phyloP scores from a whole-genome alignment of 495 filamentous ascomycete species.

The Mytilinidion resinicola region DNA sequence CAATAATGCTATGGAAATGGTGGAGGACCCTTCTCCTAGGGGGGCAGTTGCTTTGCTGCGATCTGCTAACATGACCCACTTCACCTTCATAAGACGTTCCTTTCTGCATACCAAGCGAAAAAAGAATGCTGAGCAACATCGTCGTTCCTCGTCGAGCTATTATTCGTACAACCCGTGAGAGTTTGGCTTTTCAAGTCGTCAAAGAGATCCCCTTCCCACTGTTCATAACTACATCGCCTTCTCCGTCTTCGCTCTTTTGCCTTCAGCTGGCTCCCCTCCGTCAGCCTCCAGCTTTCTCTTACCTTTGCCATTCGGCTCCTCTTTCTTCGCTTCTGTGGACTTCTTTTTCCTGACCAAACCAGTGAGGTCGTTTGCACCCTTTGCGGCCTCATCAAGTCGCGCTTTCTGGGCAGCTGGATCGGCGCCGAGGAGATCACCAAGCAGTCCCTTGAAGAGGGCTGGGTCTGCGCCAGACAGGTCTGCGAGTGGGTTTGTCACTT shows the following conservation, averaged over 20 bases:
- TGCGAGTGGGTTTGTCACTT: constrained; percentile 48
- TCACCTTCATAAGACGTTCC: too few species aligned
- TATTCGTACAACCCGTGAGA: too few species aligned
- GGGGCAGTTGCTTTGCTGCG: too few species aligned
- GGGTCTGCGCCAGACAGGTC: constrained; percentile 34
- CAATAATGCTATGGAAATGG: too few species aligned
- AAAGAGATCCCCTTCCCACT: too few species aligned
- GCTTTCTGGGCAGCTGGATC: constrained; percentile 55
- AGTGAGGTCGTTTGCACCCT: constrained; percentile 77
- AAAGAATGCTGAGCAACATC: too few species aligned
- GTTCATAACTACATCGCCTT: constrained; percentile 3
- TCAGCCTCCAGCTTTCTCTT: constrained; percentile 31
- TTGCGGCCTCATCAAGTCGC: constrained; percentile 68
- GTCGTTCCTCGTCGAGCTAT: too few species aligned
- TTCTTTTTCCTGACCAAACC: constrained; percentile 75
- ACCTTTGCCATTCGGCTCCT: constrained; percentile 19
- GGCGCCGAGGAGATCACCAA: constrained; percentile 68
- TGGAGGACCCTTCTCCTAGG: too few species aligned
- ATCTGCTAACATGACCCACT: too few species aligned
- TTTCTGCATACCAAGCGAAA: too few species aligned
- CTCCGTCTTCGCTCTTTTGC: constrained; percentile 37
- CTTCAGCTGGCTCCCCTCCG: constrained; percentile 8
- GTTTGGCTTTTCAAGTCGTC: too few species aligned
- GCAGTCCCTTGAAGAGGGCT: constrained; percentile 55
- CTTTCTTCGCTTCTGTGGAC: constrained; percentile 15